Evolutionary conservation across 176 grass and related monocot species (phyloP).

Genomic region (Avena eriantha): DNA sequence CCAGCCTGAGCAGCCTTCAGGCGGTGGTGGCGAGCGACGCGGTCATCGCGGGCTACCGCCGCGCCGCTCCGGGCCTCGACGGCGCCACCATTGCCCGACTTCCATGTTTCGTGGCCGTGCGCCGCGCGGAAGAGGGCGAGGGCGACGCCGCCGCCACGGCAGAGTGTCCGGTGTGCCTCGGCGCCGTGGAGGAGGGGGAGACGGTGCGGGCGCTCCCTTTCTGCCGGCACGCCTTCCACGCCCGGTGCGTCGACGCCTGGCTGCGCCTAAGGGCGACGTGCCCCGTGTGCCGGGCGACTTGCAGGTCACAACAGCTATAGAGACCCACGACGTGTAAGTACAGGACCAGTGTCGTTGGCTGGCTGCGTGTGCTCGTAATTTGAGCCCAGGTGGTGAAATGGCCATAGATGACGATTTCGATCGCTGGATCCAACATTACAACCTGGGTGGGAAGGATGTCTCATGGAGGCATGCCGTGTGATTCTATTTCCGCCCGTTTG

Average conservation of each 20-base stretch:
- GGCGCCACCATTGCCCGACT: slow-evolving; percentile 19
- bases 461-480: neutral
- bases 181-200: slow-evolving; percentile 39
- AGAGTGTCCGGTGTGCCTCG: slow-evolving; percentile 58
- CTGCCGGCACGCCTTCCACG: slow-evolving; percentile 67
- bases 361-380: neutral
- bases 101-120: slow-evolving; percentile 35
- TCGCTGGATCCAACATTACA: neutral
- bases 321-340: neutral
- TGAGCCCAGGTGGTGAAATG: neutral
- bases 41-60: neutral
- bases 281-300: slow-evolving; percentile 49
- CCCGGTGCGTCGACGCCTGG: slow-evolving; percentile 58
- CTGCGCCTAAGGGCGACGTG: slow-evolving; percentile 51
- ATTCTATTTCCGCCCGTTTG: too few relatives aligned
- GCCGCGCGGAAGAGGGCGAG: neutral
- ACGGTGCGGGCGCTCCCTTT: slow-evolving; percentile 45
- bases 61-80: slow-evolving; percentile 6
- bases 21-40: neutral
- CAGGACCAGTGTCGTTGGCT: too few relatives aligned
- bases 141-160: neutral
- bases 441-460: neutral
- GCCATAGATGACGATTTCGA: neutral
- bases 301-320: neutral
- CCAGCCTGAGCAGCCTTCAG: slow-evolving; percentile 16